Evolutionary conservation across 192 early-diverging fungal species (phyloP).

Genomic region (Haplosporangium gracile): DNA sequence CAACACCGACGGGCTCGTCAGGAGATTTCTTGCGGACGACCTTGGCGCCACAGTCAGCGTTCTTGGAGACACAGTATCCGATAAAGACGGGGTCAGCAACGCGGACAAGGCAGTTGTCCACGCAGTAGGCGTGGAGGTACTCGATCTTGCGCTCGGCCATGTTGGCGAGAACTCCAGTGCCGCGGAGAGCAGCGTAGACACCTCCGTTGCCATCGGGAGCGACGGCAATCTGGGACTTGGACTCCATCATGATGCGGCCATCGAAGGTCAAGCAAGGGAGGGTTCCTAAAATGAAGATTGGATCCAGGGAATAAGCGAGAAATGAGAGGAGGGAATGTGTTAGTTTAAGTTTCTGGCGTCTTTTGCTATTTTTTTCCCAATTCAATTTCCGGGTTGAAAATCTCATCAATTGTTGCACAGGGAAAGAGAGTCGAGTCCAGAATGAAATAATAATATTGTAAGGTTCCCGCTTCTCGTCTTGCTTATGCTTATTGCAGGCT

Average conservation of each 20-base stretch:
- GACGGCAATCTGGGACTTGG: slow-evolving; percentile 80
- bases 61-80: slow-evolving; percentile 90
- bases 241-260: slow-evolving; percentile 95
- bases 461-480: not conserved
- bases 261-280: slow-evolving; percentile 92
- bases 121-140: slow-evolving; percentile 95
- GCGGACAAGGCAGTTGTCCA: slow-evolving; percentile 97
- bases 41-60: slow-evolving; percentile 96
- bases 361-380: not conserved
- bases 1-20: slow-evolving; percentile 94
- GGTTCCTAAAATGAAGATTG: slow-evolving; percentile 64
- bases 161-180: slow-evolving; percentile 84
- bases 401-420: slow-evolving; percentile 5
- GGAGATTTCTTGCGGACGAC: slow-evolving; percentile 90
- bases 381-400: not conserved
- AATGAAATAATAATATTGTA: not conserved
- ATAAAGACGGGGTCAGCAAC: slow-evolving; percentile 98
- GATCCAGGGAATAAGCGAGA: not conserved
- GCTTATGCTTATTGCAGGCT: not conserved
- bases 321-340: not conserved
- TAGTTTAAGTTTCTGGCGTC: slow-evolving; percentile 10
- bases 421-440: not conserved
- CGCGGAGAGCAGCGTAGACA: slow-evolving; percentile 93
- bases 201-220: slow-evolving; percentile 95
- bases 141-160: slow-evolving; percentile 86